phyloP scores from a whole-genome alignment of 2,329 filamentous ascomycete species.

The Metarhizium guizhouense region DNA sequence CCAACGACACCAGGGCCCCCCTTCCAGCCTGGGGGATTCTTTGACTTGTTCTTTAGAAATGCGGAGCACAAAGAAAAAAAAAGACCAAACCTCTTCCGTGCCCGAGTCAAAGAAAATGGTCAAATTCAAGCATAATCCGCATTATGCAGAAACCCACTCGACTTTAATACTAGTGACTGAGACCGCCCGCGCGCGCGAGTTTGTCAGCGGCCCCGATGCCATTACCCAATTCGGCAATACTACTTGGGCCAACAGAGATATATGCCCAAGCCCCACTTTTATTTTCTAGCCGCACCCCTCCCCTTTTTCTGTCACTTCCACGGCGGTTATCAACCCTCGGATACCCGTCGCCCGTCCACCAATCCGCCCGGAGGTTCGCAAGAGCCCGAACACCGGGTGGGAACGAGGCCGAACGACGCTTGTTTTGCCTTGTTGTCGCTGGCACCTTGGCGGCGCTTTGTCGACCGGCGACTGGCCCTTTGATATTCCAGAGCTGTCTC shows the following conservation, averaged over 20 bases:
- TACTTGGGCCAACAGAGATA: background rate
- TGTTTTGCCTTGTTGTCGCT: no score
- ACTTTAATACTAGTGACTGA: no score
- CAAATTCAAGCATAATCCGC: no score
- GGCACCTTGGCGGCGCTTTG: no score
- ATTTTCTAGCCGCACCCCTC: background rate
- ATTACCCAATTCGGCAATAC: conserved; percentile 2
- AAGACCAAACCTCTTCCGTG: no score
- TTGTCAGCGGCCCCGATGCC: background rate
- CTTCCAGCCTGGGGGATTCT: no score
- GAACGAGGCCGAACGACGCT: background rate
- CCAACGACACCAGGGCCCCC: no score
- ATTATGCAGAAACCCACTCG: no score
- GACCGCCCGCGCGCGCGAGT: background rate
- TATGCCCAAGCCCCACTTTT: background rate
- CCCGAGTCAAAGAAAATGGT: no score
- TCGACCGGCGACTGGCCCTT: no score
- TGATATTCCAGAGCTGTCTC: background rate
- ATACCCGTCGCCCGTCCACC: background rate
- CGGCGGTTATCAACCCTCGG: background rate
- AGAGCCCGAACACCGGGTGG: conserved; percentile 19
- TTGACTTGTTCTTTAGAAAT: no score
- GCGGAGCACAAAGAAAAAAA: no score
- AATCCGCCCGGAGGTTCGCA: conserved; percentile 14
- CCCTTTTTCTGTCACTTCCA: background rate